Base-by-base conservation (phyloP, 2,329 filamentous ascomycete genomes). In the Nigrospora oryzae region DNA sequence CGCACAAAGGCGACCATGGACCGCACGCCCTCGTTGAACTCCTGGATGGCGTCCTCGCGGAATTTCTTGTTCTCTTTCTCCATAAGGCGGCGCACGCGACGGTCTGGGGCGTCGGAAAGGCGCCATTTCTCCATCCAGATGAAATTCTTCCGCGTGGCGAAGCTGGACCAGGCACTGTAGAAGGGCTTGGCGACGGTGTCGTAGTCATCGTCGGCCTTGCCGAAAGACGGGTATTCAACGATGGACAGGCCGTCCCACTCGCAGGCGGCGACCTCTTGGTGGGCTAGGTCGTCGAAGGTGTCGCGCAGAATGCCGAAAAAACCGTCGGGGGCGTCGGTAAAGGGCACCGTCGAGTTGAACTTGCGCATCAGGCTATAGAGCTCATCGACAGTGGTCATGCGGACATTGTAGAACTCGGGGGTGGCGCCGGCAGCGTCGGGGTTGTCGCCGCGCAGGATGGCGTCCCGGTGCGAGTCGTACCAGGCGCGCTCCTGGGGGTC, bases 401-500 rank as follows among this genome's bases (percentile, higher is more conserved):
- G 80, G 50, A 88, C 75, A 59, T 89, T 83, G 53, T 83, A 66
- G 53, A 72, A 76, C 38, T 84, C 81, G 53, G 79, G 81, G 44
- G 78, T 73, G 39, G 67, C 65, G 16, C 65, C 67, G 34, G 61
- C 64, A 28, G 63, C 65, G 61, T 52, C 69, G 31, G 70, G 70
- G 44, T 81, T 78, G 46, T 78, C 74, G 35, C 83, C 84, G 30
- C 78, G 77, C 50, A 97, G 69, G 49, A 97, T 94, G 42, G 86
- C 82, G 54, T 89, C 83, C 49, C 89, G 84, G 61, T 98, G 93
- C 3, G 89, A 89, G 66, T 98, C 91, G 68, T 98, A 98, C 93
- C 93, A 98, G 31, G 90, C 85, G 54, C 93, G 81, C 63, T 98
- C 93, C 62, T 98, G 91, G 11, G 89, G 83, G 62, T 98, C 93